A percentile compares a stretch with the other conserved stretches of the same genome.
Conservation (phyloP, 2,329 filamentous ascomycete genomes). For the Magnaporthiopsis rhizophila region DNA sequence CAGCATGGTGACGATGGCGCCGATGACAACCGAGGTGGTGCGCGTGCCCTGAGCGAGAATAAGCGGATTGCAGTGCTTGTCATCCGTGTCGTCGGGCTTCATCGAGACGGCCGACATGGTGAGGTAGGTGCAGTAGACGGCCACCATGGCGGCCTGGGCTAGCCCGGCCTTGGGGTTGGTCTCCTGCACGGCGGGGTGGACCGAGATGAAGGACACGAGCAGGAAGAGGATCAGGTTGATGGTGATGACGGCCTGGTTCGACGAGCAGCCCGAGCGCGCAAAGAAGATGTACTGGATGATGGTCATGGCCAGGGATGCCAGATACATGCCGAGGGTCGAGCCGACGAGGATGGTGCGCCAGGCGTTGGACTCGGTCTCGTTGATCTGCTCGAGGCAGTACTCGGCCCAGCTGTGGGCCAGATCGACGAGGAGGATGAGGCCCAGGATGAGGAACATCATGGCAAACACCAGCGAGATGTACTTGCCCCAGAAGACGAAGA, state of each 20-base stretch:
- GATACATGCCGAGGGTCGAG: slow-evolving; percentile 88
- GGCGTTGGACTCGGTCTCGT: slow-evolving; percentile 71
- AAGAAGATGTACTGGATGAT: slow-evolving; percentile 98
- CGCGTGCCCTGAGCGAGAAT: slow-evolving; percentile 78
- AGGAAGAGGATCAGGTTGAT: slow-evolving; percentile 84
- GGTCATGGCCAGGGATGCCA: slow-evolving; percentile 86
- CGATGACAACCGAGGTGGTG: slow-evolving; percentile 83
- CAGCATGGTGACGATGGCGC: slow-evolving; percentile 91
- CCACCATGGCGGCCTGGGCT: slow-evolving; percentile 96
- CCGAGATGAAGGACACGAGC: slow-evolving; percentile 71
- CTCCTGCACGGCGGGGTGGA: slow-evolving; percentile 85
- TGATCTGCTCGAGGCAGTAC: slow-evolving; percentile 89
- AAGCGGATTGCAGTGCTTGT: slow-evolving; percentile 89
- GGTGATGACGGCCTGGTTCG: slow-evolving; percentile 96
- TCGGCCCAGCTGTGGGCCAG: slow-evolving; percentile 96
- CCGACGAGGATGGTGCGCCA: slow-evolving; percentile 88
- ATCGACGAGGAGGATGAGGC: slow-evolving; percentile 86
- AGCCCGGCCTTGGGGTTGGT: slow-evolving; percentile 89
- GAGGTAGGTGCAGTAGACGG: slow-evolving; percentile 95
- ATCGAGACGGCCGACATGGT: slow-evolving; percentile 98
- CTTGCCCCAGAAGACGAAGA: slow-evolving; percentile 94
- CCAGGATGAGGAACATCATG: slow-evolving; percentile 88
- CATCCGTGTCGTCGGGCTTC: slow-evolving; percentile 89
- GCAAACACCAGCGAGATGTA: slow-evolving; percentile 84
- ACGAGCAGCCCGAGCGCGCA: slow-evolving; percentile 68